These are phyloP conservation scores for Pichia kudriavzevii DNA, from an alignment of 1,139 yeast species.

Conservation along the genomic window DNA sequence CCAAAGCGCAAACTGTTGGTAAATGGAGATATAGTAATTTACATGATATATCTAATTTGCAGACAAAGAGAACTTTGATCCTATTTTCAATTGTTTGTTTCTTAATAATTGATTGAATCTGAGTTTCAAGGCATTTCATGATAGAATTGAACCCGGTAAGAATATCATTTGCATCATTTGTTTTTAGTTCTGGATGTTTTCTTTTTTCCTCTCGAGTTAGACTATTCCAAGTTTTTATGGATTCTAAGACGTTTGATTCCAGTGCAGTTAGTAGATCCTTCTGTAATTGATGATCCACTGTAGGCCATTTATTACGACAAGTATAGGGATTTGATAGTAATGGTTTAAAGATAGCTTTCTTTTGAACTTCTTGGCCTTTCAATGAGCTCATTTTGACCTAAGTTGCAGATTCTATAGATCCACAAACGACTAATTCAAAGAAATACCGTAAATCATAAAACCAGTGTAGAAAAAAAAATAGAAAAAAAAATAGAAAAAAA, in stretches of 20 bases:
- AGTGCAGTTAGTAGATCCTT: constrained; percentile 36
- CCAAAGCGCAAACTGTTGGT: constrained; percentile 43
- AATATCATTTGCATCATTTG: constrained; percentile 26
- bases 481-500: not conserved
- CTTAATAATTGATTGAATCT: constrained; percentile 29
- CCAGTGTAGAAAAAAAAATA: too few relatives aligned
- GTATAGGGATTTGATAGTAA: constrained; percentile 55
- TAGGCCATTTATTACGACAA: constrained; percentile 45
- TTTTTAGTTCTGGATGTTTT: constrained; percentile 18
- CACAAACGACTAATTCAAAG: too few relatives aligned
- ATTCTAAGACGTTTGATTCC: constrained; percentile 30
- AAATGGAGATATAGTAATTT: constrained; percentile 41
- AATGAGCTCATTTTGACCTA: too few relatives aligned
- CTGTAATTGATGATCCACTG: constrained; percentile 34
- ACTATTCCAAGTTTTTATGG: constrained; percentile 32
- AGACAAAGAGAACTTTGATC: constrained; percentile 43
- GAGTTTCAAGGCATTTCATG: constrained; percentile 41
- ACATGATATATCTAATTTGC: constrained; percentile 47
- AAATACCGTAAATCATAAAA: too few relatives aligned
- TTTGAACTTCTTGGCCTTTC: constrained; percentile 12
- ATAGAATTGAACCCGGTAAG: constrained; percentile 51
- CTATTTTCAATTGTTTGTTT: constrained; percentile 12
- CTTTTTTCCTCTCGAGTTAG: constrained; percentile 16
- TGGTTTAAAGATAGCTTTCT: constrained; percentile 43
- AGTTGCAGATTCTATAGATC: too few relatives aligned